Percentiles rank a stretch among this genome's conserved stretches.
These are phyloP conservation scores for Adansonia gregorii DNA, from an alignment of 441 rosid genomes.

Conservation along the genomic window DNA sequence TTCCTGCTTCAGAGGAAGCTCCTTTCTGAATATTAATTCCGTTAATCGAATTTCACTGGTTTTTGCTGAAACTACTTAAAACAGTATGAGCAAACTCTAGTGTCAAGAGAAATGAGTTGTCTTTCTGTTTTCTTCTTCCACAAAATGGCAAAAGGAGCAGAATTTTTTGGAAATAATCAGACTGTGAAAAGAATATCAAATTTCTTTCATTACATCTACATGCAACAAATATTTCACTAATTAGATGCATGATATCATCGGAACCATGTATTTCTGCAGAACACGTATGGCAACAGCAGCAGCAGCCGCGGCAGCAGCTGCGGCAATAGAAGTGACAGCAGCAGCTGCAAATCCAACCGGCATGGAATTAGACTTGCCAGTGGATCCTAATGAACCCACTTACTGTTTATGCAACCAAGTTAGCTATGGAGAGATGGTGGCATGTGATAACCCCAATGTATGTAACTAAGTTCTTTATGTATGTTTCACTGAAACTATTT, in stretches of 20 bases:
- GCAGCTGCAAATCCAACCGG: slow-evolving; percentile 66
- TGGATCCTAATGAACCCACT: slow-evolving; percentile 97
- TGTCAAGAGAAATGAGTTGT: not conserved
- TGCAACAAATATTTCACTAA: not conserved
- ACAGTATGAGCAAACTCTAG: not conserved
- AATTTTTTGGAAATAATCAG: not conserved
- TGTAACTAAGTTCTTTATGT: slow-evolving; percentile 20
- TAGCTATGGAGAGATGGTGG: slow-evolving; percentile 96
- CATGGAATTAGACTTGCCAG: slow-evolving; percentile 90
- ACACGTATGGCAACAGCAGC: slow-evolving; percentile 70
- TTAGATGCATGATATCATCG: not conserved
- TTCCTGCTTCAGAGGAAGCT: not conserved
- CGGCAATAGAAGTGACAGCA: slow-evolving; percentile 48
- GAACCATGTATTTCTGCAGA: slow-evolving; percentile 42
- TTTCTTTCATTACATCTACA: slow-evolving; percentile 2
- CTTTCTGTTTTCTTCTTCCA: not conserved
- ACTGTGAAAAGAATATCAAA: not conserved
- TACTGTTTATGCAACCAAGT: slow-evolving; percentile 98
- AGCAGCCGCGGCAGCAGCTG: slow-evolving; percentile 39
- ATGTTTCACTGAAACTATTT: not conserved
- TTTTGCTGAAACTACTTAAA: not conserved
- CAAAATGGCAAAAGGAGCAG: not conserved
- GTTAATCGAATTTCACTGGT: not conserved
- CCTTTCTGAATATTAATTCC: not conserved
- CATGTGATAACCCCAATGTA: slow-evolving; percentile 90